These are phyloP conservation scores for Microsporum canis DNA, from an alignment of 2,329 filamentous ascomycete genomes.

Conservation along the genomic window DNA sequence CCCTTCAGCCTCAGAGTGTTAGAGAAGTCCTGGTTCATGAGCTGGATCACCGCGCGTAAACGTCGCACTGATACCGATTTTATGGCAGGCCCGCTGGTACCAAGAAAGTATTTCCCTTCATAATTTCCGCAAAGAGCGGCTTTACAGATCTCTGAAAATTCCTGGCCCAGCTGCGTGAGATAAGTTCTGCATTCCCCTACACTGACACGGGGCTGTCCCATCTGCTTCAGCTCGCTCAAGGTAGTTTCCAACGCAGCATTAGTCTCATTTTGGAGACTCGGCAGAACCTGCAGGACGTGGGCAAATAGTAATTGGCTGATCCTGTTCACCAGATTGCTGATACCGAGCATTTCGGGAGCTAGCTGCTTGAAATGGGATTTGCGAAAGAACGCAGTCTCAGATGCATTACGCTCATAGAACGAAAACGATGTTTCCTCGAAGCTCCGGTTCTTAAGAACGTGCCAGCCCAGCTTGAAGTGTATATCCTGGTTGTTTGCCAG, in stretches of 20 bases:
- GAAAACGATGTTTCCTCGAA: background rate
- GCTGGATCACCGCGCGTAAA: background rate
- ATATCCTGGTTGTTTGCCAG: slow-evolving; percentile 20
- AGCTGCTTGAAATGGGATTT: background rate
- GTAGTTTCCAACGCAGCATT: slow-evolving; percentile 24
- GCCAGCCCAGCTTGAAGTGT: slow-evolving; percentile 21
- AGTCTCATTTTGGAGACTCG: slow-evolving; percentile 18
- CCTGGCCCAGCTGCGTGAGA: slow-evolving; percentile 26
- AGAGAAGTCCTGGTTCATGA: background rate
- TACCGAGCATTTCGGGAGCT: slow-evolving; percentile 11
- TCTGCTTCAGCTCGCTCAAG: slow-evolving; percentile 29
- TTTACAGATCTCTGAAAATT: background rate
- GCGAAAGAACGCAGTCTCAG: background rate
- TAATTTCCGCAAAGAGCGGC: slow-evolving; percentile 4
- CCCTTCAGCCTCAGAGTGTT: background rate
- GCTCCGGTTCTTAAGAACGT: slow-evolving; percentile 15
- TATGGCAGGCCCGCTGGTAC: no score
- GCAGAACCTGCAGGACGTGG: slow-evolving; percentile 21
- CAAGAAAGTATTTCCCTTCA: background rate
- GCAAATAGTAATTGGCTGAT: slow-evolving; percentile 19
- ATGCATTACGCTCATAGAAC: background rate
- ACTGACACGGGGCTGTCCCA: slow-evolving; percentile 33
- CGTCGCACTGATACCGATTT: background rate
- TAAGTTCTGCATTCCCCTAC: slow-evolving; percentile 39
- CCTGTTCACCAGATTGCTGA: slow-evolving; percentile 16